Evolutionary conservation across 768 basidiomycete genomes (phyloP).

Genomic region (Pulveroboletus sp.): DNA sequence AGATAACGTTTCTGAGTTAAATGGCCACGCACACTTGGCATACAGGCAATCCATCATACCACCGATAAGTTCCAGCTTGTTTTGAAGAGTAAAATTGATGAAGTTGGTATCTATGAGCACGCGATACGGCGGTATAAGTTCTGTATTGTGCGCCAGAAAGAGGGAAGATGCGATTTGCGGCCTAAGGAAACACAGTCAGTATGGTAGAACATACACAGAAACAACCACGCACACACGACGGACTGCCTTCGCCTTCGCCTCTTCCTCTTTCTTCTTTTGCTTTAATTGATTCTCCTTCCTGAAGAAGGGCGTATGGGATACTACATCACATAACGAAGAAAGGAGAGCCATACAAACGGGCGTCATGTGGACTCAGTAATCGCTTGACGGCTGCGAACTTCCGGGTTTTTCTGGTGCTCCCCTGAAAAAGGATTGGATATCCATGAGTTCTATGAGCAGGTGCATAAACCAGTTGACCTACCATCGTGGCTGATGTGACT

Average conservation of each 20-base stretch:
- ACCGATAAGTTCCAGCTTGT: slow-evolving; percentile 90
- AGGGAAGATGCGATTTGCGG: slow-evolving; percentile 86
- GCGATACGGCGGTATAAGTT: slow-evolving; percentile 94
- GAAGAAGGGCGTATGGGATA: slow-evolving; percentile 11
- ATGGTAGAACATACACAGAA: not conserved
- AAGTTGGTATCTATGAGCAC: slow-evolving; percentile 99
- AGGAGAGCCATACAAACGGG: slow-evolving; percentile 66
- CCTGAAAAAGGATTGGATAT: slow-evolving; percentile 42
- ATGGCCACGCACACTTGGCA: slow-evolving; percentile 75
- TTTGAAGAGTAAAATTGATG: slow-evolving; percentile 97
- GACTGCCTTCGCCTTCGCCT: slow-evolving; percentile 71
- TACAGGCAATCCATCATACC: slow-evolving; percentile 99
- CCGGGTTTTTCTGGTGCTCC: slow-evolving; percentile 87
- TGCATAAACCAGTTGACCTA: not conserved
- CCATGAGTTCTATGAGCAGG: not conserved
- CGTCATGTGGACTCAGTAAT: slow-evolving; percentile 90
- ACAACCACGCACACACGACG: slow-evolving; percentile 65
- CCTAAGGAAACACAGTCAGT: slow-evolving; percentile 36
- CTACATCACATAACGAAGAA: not conserved
- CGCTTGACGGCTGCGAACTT: slow-evolving; percentile 95
- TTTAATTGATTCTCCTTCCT: slow-evolving; percentile 95
- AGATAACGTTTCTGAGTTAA: not conserved
- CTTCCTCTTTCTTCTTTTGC: slow-evolving; percentile 79
- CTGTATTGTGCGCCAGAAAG: slow-evolving; percentile 92
- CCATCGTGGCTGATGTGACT: slow-evolving; percentile 15